Conservation (phyloP, 2,329 filamentous ascomycete species). For the Neurospora sp. region DNA sequence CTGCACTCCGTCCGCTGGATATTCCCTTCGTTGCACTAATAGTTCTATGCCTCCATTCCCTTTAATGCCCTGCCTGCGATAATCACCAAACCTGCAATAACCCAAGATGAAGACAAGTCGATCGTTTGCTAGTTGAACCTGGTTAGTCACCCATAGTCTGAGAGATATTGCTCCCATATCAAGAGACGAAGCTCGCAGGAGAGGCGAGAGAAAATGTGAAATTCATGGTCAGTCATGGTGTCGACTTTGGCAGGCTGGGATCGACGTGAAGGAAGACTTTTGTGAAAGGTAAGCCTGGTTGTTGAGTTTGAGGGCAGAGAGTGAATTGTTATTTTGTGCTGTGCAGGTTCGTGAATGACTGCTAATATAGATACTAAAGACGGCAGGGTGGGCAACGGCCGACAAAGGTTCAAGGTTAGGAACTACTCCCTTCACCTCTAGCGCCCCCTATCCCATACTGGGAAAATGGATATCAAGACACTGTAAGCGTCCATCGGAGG, state of each 20-base stretch:
- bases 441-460: no score
- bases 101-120: background rate
- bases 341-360: background rate
- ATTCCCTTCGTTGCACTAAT: background rate
- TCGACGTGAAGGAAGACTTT: background rate
- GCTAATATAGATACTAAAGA: background rate
- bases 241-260: background rate
- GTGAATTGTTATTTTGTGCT: background rate
- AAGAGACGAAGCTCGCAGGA: background rate
- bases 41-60: background rate
- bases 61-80: background rate
- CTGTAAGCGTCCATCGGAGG: no score
- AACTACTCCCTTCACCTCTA: background rate
- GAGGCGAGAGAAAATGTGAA: slow-evolving; percentile 10
- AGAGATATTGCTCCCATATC: background rate
- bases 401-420: background rate
- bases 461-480: no score
- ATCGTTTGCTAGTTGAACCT: background rate
- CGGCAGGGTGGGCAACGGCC: background rate
- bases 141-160: background rate
- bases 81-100: background rate
- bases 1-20: background rate
- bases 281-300: background rate
- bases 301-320: background rate
- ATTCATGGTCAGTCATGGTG: background rate